Base-by-base conservation (phyloP, 2,329 filamentous ascomycete species). In the Verticillium klebahnii region DNA sequence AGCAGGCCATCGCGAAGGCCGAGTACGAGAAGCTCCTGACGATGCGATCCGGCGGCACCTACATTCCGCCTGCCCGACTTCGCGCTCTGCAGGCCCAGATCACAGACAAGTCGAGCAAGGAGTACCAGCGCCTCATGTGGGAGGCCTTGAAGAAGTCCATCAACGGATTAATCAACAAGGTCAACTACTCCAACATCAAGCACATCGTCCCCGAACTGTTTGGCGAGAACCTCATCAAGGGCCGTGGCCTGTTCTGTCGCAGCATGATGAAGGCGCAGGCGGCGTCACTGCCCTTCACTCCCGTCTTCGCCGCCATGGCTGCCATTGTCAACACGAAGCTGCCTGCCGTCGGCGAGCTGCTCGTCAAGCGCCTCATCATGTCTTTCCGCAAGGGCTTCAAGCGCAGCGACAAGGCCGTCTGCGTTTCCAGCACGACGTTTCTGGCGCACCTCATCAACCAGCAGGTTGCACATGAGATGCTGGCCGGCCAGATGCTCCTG, bases 51-150 rank as follows among this genome's bases (percentile, higher is more conserved):
- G 95, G 95, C 66, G 95, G 95, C 68, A 96, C 93, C 29, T 99
- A 99, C 74, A 96, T 99, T 64, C 95, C 95, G 23, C 95, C 95
- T 0, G 94, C 94, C 59, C 86, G 92, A 68, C 82, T 99, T 72
- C 88, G 93, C 69, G 94, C 94, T 45, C 85, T 99, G 64, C 95
- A 99, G 79, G 92, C 93, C 60, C 93, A 97, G 77, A 97, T 99
- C 75, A 97, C 93, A 65, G 95, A 99, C 79, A 97, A 96, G 82
- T 89, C 85, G 60, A 96, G 89, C 76, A 96, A 97, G 77, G 95
- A 98, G 78, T 98, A 97, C 73, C 95, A 98, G 83, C 91, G 95
- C 70, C 96, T 99, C 92, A 93, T 93, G 9, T 99, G 95, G 95
- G 95, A 99, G 77, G 94, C 94, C 14, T 80, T 99, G 71, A 99